Conservation (phyloP, 139 green algal species). For the Trebouxia sp. region DNA sequence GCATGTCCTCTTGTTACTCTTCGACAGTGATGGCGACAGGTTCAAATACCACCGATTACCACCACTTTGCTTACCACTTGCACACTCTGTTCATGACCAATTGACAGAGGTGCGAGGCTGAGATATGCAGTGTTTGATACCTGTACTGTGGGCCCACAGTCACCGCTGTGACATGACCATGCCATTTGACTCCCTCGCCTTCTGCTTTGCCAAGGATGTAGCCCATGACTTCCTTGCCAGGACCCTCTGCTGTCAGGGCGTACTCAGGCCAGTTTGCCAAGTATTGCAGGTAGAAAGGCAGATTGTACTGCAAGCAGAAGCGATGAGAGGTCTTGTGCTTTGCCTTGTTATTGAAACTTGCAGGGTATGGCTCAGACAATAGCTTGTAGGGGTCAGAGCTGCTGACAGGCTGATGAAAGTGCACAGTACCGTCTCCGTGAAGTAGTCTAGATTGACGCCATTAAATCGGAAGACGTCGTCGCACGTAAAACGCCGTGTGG, state of each 20-base stretch:
- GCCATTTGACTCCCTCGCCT: conserved; percentile 84
- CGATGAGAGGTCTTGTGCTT: too few relatives aligned
- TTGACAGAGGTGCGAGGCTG: background rate
- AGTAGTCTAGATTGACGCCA: conserved; percentile 94
- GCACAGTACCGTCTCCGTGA: conserved; percentile 90
- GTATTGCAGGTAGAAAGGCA: conserved; percentile 96
- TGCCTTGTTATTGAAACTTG: too few relatives aligned
- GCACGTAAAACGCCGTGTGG: conserved; percentile 85
- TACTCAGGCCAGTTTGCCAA: conserved; percentile 93
- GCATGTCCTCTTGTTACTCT: too few relatives aligned
- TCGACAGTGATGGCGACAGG: too few relatives aligned
- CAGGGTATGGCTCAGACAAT: too few relatives aligned
- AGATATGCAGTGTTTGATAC: conserved; percentile 43
- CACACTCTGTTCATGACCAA: too few relatives aligned
- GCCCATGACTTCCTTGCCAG: conserved; percentile 74
- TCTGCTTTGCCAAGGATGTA: conserved; percentile 99
- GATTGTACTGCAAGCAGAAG: conserved; percentile 81
- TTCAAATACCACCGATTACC: too few relatives aligned
- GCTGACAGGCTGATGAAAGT: too few relatives aligned
- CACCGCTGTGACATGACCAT: conserved; percentile 98
- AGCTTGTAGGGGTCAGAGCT: too few relatives aligned
- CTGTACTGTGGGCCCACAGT: conserved; percentile 90
- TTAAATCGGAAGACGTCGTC: conserved; percentile 97
- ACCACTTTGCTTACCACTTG: too few relatives aligned
- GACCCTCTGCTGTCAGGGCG: conserved; percentile 76